Evolutionary conservation across 2,329 filamentous ascomycete genomes (phyloP).

Genomic region (Colletotrichum gloeosporioides): DNA sequence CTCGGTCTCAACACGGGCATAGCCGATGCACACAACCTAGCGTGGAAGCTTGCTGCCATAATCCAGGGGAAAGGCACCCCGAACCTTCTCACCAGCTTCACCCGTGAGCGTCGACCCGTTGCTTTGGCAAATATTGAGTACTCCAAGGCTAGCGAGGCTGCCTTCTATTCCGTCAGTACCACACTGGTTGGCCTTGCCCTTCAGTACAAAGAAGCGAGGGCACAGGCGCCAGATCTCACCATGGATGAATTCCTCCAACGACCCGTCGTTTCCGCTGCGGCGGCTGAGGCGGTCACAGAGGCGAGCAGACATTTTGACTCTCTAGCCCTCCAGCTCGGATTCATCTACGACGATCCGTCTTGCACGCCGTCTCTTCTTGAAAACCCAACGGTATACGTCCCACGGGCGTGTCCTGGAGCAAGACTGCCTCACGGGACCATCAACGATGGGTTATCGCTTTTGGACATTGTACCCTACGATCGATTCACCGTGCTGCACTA

Average conservation of each 20-base stretch:
- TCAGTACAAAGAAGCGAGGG: not conserved
- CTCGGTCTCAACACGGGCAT: slow-evolving; percentile 66
- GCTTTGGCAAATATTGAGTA: slow-evolving; percentile 14
- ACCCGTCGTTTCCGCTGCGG: not conserved
- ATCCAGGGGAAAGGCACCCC: not conserved
- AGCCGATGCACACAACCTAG: slow-evolving; percentile 59
- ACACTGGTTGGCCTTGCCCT: slow-evolving; percentile 3
- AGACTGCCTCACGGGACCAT: slow-evolving; percentile 4
- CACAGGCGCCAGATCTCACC: not conserved
- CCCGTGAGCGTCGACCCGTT: slow-evolving; percentile 2
- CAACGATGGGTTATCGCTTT: not conserved
- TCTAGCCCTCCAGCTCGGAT: slow-evolving; percentile 12
- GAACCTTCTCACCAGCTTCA: not conserved
- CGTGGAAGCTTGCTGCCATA: slow-evolving; percentile 47
- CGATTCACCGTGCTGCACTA: slow-evolving; percentile 7
- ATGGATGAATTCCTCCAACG: slow-evolving; percentile 1
- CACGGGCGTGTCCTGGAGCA: not conserved
- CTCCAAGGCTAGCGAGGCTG: slow-evolving; percentile 11
- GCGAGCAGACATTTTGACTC: slow-evolving; percentile 14
- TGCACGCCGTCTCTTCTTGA: not conserved
- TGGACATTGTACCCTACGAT: slow-evolving; percentile 11
- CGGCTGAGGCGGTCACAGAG: not conserved
- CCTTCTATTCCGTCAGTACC: slow-evolving; percentile 8
- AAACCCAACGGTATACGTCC: not conserved
- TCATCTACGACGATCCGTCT: not conserved